These are phyloP conservation scores for Eimeria brunetti DNA, from an alignment of 169 alveolate genomes.

Conservation along the genomic window DNA sequence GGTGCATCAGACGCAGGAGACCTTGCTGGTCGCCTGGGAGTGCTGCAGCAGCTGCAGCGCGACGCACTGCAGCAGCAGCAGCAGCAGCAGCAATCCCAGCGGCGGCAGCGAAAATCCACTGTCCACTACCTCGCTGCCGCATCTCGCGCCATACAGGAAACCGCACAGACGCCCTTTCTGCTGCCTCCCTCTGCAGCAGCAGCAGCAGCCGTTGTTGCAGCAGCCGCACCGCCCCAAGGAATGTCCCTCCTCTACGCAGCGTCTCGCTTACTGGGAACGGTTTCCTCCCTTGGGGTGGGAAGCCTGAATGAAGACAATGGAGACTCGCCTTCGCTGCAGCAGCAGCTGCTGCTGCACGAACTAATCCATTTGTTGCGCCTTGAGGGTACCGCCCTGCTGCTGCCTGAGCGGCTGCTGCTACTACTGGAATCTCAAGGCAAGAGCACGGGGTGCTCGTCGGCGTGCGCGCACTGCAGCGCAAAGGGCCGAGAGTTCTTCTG, in stretches of 20 bases:
- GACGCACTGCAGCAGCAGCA: slow-evolving; percentile 31
- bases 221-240: neutral
- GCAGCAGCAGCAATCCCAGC: neutral
- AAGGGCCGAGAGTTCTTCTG: neutral
- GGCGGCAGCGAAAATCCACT: neutral
- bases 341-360: slow-evolving; percentile 4
- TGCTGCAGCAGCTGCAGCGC: slow-evolving; percentile 37
- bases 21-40: neutral
- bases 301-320: neutral
- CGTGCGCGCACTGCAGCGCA: slow-evolving; percentile 42
- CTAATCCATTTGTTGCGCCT: neutral
- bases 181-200: slow-evolving; percentile 60
- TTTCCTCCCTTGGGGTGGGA: neutral
- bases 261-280: neutral
- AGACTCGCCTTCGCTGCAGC: neutral
- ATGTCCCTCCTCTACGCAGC: slow-evolving; percentile 45
- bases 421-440: neutral
- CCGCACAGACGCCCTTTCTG: neutral
- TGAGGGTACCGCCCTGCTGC: slow-evolving; percentile 17
- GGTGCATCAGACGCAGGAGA: slow-evolving; percentile 16
- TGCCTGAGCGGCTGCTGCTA: slow-evolving; percentile 49
- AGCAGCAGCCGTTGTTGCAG: neutral
- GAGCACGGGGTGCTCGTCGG: neutral
- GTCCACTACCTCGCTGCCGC: slow-evolving; percentile 44
- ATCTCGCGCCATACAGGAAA: slow-evolving; percentile 32